Base-by-base conservation (phyloP, 2,329 filamentous ascomycete species). In the Penicillium sp. region DNA sequence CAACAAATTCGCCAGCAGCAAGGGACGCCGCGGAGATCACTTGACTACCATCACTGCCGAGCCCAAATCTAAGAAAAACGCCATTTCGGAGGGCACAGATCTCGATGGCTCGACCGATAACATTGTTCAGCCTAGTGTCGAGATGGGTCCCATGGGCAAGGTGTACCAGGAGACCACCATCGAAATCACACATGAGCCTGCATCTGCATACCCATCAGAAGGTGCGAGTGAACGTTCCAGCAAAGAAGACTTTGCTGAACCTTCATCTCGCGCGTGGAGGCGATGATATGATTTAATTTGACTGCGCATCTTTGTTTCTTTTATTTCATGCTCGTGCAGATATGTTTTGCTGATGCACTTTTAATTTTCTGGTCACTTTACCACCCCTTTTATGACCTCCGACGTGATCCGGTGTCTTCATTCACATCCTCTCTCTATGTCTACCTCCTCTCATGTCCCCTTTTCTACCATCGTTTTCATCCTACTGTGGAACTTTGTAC, bases 31-130 rank as follows among this genome's bases (percentile, higher is more conserved):
- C 26, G 67, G 60, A 3, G 68, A 74, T 16, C 55, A 75, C 70
- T 52, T 70, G 5, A 69, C 68, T 1, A 68, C 65, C 21, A 69
- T 69, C 49, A 70, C 68, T 1, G 70, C 69, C 2, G 70, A 71
- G 1, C 68, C 62, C 10, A 64, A 64, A 26, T 53, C 57, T 56
- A 52, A 59, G 62, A 59, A 58, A 29, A 21, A 54, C 16, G 53
- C 59, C 8, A 57, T 57, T 8, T 53, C 52, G 14, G 61, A 63
- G 58, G 76, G 60, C 47, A 67, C 14, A 7, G 70, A 67, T 7
- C 75, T 74, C 14, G 77, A 80, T 54, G 77, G 78, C 19, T 81
- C 77, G 14, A 77, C 76, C 5, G 78, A 79, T 21, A 76, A 75
- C 21, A 77, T 82, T 53, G 74, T 75, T 4, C 67, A 67, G n/a